phyloP scores from a whole-genome alignment of 495 filamentous ascomycete species.

The Haplographium delicatum region DNA sequence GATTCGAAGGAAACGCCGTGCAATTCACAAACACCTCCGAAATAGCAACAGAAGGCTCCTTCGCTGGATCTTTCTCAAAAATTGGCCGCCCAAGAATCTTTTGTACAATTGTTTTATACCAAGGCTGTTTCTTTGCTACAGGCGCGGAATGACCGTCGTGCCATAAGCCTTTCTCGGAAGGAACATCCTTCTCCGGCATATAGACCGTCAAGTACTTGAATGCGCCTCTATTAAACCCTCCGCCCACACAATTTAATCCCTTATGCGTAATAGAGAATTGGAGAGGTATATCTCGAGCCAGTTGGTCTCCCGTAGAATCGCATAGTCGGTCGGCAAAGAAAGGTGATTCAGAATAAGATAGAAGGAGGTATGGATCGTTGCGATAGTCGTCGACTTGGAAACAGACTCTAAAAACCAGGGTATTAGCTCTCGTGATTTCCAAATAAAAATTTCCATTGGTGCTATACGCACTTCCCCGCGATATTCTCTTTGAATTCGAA shows the following conservation, averaged over 20 bases:
- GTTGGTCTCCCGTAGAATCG: slow-evolving; percentile 31
- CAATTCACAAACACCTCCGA: slow-evolving; percentile 32
- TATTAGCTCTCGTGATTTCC: not conserved
- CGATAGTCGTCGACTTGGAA: slow-evolving; percentile 24
- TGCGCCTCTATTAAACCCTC: slow-evolving; percentile 30
- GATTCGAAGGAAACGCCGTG: slow-evolving; percentile 32
- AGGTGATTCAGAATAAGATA: slow-evolving; percentile 34
- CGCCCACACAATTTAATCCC: slow-evolving; percentile 30
- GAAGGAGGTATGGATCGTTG: slow-evolving; percentile 25
- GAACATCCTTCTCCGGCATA: slow-evolving; percentile 20
- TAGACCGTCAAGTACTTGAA: slow-evolving; percentile 37
- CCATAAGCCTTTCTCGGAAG: slow-evolving; percentile 15
- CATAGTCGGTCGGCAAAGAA: slow-evolving; percentile 28
- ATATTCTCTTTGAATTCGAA: slow-evolving; percentile 37
- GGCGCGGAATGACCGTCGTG: slow-evolving; percentile 16
- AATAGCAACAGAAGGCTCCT: slow-evolving; percentile 22
- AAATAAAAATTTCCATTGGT: too few relatives aligned
- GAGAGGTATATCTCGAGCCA: slow-evolving; percentile 29
- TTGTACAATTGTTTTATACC: slow-evolving; percentile 15
- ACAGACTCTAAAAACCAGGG: slow-evolving; percentile 16
- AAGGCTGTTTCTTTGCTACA: not conserved
- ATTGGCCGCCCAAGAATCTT: slow-evolving; percentile 18
- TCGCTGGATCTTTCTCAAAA: slow-evolving; percentile 9
- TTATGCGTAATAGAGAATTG: slow-evolving; percentile 25
- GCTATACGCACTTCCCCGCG: slow-evolving; percentile 30